Evolutionary conservation across 805 yeast genomes (phyloP), one percentile per base, ranked within the genome.

Genomic region (Lipomyces sp.): DNA sequence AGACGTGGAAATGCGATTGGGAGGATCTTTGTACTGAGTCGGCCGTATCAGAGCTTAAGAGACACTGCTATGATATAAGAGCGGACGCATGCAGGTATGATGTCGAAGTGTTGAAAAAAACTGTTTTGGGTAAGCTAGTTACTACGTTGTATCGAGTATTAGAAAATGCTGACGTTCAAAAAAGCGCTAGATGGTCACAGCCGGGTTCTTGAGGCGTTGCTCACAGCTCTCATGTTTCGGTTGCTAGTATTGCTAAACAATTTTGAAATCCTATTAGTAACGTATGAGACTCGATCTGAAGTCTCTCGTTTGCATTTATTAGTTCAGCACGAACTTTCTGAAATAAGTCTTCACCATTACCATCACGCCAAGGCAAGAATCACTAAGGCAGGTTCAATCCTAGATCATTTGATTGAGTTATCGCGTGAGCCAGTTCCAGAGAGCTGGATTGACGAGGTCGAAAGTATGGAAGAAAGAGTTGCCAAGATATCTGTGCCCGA

Each of bases 381-480:
- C 35, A n/a, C 37, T 4, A 34, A 33, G 11, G 64, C 69, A 8
- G 70, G 69, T 2, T 13, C 15, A n/a, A 3, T 65, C 8, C 53
- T 68, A 13, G 71, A 68, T 53, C 62, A 64, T 34, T 45, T 66
- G n/a, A 62, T 68, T 3, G 71, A 61, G 11, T n/a, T 55, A 10
- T 61, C 70, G 13, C 33, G 10, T 8, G 70, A 68, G 37, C 70
- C 67, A 4, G 39, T 68, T 11, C 71, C 71, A 15, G 71, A 68
- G 32, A 42, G 29, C 11, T 68, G 71, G 71, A 68, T 68, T 18
- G 67, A 65, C 42, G 53, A 56, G 15, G 66, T 67, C 24, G 71
- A 67, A n/a, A 42, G 53, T 15, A 29, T 62, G 42, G 70, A 67
- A 54, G 45, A 50, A 56, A 54, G 45, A 4, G 33, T 65, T 35